Conservation (phyloP, 2,329 filamentous ascomycete genomes). For the Cadophora sp. region DNA sequence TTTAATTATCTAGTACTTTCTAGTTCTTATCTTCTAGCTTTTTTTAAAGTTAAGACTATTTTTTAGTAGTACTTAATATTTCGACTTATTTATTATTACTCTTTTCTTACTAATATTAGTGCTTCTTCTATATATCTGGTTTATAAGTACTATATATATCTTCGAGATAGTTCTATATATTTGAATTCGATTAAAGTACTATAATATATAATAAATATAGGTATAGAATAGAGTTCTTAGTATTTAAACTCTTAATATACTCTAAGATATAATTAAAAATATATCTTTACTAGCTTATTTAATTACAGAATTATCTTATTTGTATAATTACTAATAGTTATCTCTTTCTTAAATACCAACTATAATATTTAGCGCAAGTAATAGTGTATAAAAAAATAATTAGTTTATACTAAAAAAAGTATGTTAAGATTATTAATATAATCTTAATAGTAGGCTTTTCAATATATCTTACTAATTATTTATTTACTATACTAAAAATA, state of each 20-base stretch:
- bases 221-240: constrained; percentile 24
- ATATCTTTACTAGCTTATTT: constrained; percentile 21
- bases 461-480: constrained; percentile 26
- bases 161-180: constrained; percentile 24
- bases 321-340: constrained; percentile 7
- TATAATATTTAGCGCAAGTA: constrained; percentile 26
- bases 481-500: constrained; percentile 25
- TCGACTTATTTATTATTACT: constrained; percentile 22
- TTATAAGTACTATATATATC: constrained; percentile 26
- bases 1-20: constrained; percentile 22
- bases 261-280: constrained; percentile 22
- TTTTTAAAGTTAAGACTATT: constrained; percentile 21
- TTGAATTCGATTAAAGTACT: constrained; percentile 25
- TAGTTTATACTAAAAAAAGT: constrained; percentile 23
- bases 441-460: constrained; percentile 27
- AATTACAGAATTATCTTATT: constrained; percentile 12
- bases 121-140: constrained; percentile 23
- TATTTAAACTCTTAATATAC: constrained; percentile 21
- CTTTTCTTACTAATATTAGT: constrained; percentile 19
- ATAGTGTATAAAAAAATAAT: constrained; percentile 22
- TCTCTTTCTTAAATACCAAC: constrained; percentile 19
- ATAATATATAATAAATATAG: constrained; percentile 24
- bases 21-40: constrained; percentile 23
- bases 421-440: constrained; percentile 29
- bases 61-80: constrained; percentile 19